phyloP scores from a whole-genome alignment of 2,329 filamentous ascomycete genomes.

The Ploettnerulaceae sp. region DNA sequence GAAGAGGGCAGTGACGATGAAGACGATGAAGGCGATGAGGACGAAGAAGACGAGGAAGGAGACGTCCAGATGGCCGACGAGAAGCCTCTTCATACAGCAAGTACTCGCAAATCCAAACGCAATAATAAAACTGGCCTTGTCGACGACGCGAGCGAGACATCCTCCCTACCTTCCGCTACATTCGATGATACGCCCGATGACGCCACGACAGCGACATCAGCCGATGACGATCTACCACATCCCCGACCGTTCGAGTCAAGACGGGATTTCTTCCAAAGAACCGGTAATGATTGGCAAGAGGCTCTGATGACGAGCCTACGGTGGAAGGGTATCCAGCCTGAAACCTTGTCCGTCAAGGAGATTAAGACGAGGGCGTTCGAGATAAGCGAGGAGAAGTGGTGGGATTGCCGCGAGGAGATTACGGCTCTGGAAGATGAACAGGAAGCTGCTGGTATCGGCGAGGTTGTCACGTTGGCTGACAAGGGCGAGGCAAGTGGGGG shows the following conservation, averaged over 20 bases:
- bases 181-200: conserved; percentile 48
- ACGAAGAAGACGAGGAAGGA: conserved; percentile 45
- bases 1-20: conserved; percentile 52
- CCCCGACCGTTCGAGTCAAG: conserved; percentile 68
- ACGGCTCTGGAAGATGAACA: conserved; percentile 90
- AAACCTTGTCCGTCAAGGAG: conserved; percentile 77
- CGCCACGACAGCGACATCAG: conserved; percentile 14
- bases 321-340: conserved; percentile 61
- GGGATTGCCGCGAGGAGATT: conserved; percentile 95
- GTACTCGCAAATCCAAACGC: conserved; percentile 49
- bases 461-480: conserved; percentile 84
- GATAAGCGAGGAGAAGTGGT: conserved; percentile 94
- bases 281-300: conserved; percentile 86
- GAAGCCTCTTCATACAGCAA: conserved; percentile 38
- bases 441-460: conserved; percentile 78
- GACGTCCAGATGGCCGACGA: conserved; percentile 36
- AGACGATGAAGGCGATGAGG: conserved; percentile 42
- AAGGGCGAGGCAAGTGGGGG: conserved; percentile 47
- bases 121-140: conserved; percentile 44
- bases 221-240: conserved; percentile 33
- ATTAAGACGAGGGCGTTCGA: conserved; percentile 88
- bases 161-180: conserved; percentile 43
- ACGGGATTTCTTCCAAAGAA: conserved; percentile 87
- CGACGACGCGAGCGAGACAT: conserved; percentile 39
- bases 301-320: conserved; percentile 71